Evolutionary conservation across 1,284 basidiomycete species (phyloP), one percentile per base, ranked within the genome.

Genomic region (Ustilago xerochloae): DNA sequence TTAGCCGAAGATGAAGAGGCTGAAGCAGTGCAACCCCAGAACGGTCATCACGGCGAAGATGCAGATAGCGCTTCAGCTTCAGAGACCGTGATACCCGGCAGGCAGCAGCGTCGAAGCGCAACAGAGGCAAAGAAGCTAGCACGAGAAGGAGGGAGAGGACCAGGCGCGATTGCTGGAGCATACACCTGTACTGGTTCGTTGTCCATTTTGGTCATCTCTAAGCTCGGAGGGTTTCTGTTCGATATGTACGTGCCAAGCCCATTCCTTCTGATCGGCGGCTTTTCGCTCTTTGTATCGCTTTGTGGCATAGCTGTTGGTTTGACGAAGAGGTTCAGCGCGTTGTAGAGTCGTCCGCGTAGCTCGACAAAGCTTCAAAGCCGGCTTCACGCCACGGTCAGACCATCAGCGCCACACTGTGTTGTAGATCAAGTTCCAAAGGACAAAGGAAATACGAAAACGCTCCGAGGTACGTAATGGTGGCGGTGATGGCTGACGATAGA

Each of bases 171-270:
- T 6, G 75, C 75, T 18, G 77, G 77, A 12, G 75, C 75, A 0
- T 79, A 79, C 58, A 70, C 72, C 4, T 75, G 64, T 46, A 76
- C 62, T 2, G 77, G 77, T 2, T 77, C 72, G 2, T 33, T 79
- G 28, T 60, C 71, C 22, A 78, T 79, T 32, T 52, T 79, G 12
- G 18, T 79, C 48, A 61, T 76, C 26, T 79, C 77, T 18, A 68
- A 67, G 46, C 43, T 78, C 2, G 77, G 77, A 12, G 77, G 77
- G 3, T 51, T 54, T 6, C 69, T 79, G 22, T 77, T 77, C 36
- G 77, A 79, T 52, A 62, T 75, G 43, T 67, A 68, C 30, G 61
- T 77, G 6, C 66, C 67, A 4, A 64, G 67, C 26, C 69, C 77
- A 4, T 79, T 79, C 56, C 57, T 78, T 12, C 49, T 79, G 33